These are phyloP conservation scores for Elsinoe perseae DNA, from an alignment of 2,329 filamentous ascomycete species.

Conservation along the genomic window DNA sequence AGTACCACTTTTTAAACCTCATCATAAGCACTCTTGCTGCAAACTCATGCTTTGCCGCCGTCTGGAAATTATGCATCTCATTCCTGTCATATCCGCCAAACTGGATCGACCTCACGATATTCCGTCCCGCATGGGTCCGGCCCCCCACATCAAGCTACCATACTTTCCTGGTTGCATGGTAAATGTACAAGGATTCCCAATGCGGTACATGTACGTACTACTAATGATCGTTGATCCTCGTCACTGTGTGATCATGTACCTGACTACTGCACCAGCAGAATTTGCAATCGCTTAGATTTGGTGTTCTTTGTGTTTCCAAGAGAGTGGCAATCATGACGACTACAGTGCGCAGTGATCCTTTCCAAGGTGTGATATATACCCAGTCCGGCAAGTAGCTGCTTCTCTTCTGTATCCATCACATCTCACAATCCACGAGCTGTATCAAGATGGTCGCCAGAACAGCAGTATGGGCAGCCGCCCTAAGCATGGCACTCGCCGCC, in stretches of 20 bases:
- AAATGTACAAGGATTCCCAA: not conserved
- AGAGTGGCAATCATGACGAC: conserved; percentile 6
- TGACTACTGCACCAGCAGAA: not conserved
- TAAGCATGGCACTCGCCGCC: not conserved
- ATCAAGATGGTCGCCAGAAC: conserved; percentile 6
- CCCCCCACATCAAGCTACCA: not conserved
- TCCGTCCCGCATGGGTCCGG: not conserved
- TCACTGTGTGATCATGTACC: conserved; percentile 6
- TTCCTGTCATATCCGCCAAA: not conserved
- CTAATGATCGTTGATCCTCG: not conserved
- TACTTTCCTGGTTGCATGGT: no score
- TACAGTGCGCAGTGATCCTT: not conserved
- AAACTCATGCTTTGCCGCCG: not conserved
- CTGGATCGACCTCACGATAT: not conserved
- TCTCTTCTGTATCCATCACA: not conserved
- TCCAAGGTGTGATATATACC: conserved; percentile 4
- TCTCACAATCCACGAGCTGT: not conserved
- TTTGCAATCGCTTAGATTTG: not conserved
- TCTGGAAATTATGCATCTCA: not conserved
- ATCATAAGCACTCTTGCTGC: not conserved
- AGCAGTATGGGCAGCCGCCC: conserved; percentile 7
- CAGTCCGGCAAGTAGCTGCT: conserved; percentile 1
- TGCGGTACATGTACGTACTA: not conserved
- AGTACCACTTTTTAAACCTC: not conserved
- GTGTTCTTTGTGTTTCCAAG: not conserved